Percentiles rank a stretch among this genome's conserved stretches.
These are phyloP conservation scores for Heterobasidion annosum DNA, from an alignment of 1,284 basidiomycete species.

Conservation along the genomic window DNA sequence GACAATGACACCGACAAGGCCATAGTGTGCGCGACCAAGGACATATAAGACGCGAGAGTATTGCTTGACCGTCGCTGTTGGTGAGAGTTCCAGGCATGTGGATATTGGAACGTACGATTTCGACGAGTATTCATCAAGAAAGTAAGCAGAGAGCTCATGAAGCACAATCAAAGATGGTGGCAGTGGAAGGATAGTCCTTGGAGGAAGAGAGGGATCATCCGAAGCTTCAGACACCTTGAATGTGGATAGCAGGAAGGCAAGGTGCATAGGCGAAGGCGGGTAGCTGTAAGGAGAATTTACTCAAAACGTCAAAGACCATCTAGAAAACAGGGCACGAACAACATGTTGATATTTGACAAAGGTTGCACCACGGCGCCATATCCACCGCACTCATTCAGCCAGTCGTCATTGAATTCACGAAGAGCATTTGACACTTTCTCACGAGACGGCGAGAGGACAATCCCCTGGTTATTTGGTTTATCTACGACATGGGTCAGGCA, in stretches of 20 bases:
- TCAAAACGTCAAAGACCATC: constrained; percentile 8
- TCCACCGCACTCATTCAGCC: constrained; percentile 38
- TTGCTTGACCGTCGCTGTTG: constrained; percentile 8
- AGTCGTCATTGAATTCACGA: constrained; percentile 42
- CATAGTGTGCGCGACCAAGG: constrained; percentile 33
- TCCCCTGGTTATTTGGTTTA: constrained; percentile 23
- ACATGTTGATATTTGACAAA: constrained; percentile 40
- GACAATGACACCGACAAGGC: constrained; percentile 24
- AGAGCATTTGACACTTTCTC: constrained; percentile 31
- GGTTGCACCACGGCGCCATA: constrained; percentile 30
- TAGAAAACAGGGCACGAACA: constrained; percentile 31
- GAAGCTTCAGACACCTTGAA: constrained; percentile 31
- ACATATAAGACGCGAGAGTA: constrained; percentile 40
- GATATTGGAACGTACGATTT: constrained; percentile 16
- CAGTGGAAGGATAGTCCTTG: constrained; percentile 31
- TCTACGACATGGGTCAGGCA: constrained; percentile 34
- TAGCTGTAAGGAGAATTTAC: constrained; percentile 36
- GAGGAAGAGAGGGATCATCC: constrained; percentile 24
- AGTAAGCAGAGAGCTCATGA: constrained; percentile 56
- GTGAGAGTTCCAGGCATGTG: not conserved
- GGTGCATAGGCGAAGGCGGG: constrained; percentile 50
- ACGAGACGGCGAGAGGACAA: constrained; percentile 47
- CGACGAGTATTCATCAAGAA: constrained; percentile 23
- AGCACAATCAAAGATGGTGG: constrained; percentile 50
- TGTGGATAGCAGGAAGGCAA: constrained; percentile 45